Evolutionary conservation across 768 basidiomycete genomes (phyloP), one percentile per base, ranked within the genome.

Genomic region (Hypholoma sublateritium): DNA sequence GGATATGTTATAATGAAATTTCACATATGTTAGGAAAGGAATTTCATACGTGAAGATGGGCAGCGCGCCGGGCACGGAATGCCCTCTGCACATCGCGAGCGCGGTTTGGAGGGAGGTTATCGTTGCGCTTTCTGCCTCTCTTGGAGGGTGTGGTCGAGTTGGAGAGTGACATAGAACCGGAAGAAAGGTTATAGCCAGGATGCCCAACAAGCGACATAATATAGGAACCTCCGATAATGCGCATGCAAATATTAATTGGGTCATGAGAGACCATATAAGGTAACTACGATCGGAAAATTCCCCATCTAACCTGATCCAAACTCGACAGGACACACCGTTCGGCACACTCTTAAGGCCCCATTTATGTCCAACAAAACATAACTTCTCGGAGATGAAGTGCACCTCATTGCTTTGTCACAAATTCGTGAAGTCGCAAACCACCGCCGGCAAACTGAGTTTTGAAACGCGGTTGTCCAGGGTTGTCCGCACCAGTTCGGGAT

Each of bases 11-110:
- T 72, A 77, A 67, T 64, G 68, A 69, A 77, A 80, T 74, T 74
- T 74, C 70, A 75, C 65, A 72, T 71, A 62, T 39, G 39, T 53
- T 51, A 56, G 63, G 51, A 57, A 62, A 68, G 72, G 68, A 70
- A 69, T 62, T 64, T 67, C 69, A 58, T 64, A 91, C 90, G 78
- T 88, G 83, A 53, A 95, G 80, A 71, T 95, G 93, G 55, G 91
- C 91, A 59, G 92, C 92, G 64, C 93, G 84, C 62, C 93, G 79
- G 34, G 93, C 93, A 60, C 93, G 82, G 76, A 95, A 95, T 8
- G 92, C 93, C 67, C 93, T 76, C 69, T 95, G 93, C 16, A 94
- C 91, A 66, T 95, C 93, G 56, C 93, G 78, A 25, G 93, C 92
- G 60, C 92, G 84, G 65, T 89, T 89, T 4, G 88, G 88, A 57